Evolutionary conservation across 179 eudicot genomes (phyloP), one percentile per base, ranked within the genome.

Genomic region (Actinidia chinensis): DNA sequence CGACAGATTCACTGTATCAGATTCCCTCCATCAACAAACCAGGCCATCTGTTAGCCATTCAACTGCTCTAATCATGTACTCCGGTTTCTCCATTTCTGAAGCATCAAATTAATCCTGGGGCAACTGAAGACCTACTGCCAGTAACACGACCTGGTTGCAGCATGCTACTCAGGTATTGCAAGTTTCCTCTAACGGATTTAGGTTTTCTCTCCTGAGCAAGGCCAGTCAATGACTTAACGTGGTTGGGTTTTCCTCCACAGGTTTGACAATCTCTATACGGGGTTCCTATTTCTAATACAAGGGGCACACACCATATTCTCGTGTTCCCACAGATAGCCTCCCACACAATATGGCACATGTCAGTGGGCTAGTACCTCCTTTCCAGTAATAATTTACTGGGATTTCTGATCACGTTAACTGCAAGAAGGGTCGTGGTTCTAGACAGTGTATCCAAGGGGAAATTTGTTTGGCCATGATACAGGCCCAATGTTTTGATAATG

Each of bases 221-320:
- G 90, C 68, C 98, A 89, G 82, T 81, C 92, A n/a, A 74, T 82
- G 79, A 89, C 83, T 72, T 78, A 85, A 48, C 83, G 84, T n/a
- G 89, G 89, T 88, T 68, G n/a, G n/a, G n/a, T 77, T 89, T 77
- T 82, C 91, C 91, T 60, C 97, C 89, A 73, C 94, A 90, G 85
- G 80, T 77, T 84, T 86, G 93, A 59, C 96, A 92, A 63, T 91
- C 99, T 79, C 82, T 91, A 12, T 92, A 89, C 81, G 96, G 98
- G 82, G 91, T 87, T 83, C 99, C 99, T 81, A 87, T 92, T 69
- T n/a, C n/a, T 43, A 77, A 80, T 77, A 80, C 92, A 63, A 87
- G 87, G 80, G 83, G 68, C 8, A n/a, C 72, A 14, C 79, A 73
- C 59, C 88, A n/a, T 65, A 75, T 82, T 48, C 86, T 64, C 84